Evolutionary conservation across 208 protist genomes (phyloP).

Genomic region (Acanthamoeba lenticulata): DNA sequence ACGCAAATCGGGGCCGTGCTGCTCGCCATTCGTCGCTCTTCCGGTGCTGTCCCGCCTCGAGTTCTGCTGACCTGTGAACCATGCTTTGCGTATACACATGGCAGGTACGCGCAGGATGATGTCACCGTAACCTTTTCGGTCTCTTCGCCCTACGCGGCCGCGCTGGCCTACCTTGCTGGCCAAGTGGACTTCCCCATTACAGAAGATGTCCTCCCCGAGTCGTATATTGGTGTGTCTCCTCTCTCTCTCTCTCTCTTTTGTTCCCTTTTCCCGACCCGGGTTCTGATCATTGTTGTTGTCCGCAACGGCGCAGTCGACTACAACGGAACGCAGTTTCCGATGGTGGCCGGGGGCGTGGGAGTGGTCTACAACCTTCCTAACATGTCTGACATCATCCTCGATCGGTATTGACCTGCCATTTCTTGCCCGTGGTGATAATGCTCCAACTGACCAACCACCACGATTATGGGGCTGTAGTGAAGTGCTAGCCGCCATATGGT

Average conservation of each 20-base stretch:
- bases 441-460: too few species aligned
- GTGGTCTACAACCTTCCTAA: conserved; percentile 12
- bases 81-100: too few species aligned
- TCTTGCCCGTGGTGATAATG: not conserved
- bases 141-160: not conserved
- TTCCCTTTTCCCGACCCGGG: not conserved
- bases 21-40: too few species aligned
- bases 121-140: not conserved
- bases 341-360: not conserved
- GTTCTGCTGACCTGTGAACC: too few species aligned
- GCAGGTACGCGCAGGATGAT: not conserved
- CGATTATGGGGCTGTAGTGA: not conserved
- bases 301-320: not conserved
- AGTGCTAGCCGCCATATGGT: not conserved
- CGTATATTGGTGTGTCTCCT: not conserved
- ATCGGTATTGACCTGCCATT: not conserved
- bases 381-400: not conserved
- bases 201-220: not conserved
- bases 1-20: too few species aligned
- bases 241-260: not conserved
- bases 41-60: too few species aligned
- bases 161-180: not conserved
- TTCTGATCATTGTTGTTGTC: not conserved
- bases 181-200: not conserved
- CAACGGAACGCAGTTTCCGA: not conserved